Percentiles rank a stretch among this genome's conserved stretches.
Conservation (phyloP, 495 filamentous ascomycete genomes). For the Penicillium desertorum region DNA sequence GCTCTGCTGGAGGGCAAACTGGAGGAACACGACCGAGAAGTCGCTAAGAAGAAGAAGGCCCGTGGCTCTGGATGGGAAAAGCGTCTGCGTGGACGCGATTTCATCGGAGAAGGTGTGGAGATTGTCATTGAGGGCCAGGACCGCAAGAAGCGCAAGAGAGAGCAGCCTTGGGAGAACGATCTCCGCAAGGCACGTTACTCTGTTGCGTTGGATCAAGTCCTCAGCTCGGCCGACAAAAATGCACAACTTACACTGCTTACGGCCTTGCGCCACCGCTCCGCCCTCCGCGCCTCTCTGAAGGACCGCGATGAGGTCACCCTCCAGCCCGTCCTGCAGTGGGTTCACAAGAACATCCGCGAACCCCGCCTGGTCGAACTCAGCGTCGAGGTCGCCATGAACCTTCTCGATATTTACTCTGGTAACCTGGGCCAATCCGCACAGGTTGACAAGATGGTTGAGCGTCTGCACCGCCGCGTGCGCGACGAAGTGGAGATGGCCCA, state of each 20-base stretch:
- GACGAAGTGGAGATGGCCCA: slow-evolving; percentile 79
- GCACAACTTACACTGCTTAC: slow-evolving; percentile 74
- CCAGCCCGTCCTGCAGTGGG: slow-evolving; percentile 80
- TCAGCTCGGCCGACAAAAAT: slow-evolving; percentile 55
- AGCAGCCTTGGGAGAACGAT: slow-evolving; percentile 74
- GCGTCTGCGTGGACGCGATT: slow-evolving; percentile 71
- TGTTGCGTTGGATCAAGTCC: slow-evolving; percentile 73
- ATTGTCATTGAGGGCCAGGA: slow-evolving; percentile 81
- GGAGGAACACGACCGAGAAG: slow-evolving; percentile 63
- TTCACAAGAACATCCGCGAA: slow-evolving; percentile 72
- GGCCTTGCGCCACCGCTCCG: slow-evolving; percentile 83
- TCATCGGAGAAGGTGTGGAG: slow-evolving; percentile 81
- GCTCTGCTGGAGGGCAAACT: slow-evolving; percentile 76
- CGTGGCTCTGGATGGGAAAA: slow-evolving; percentile 68
- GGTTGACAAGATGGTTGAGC: slow-evolving; percentile 64
- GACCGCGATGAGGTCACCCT: slow-evolving; percentile 81
- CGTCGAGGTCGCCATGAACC: slow-evolving; percentile 73
- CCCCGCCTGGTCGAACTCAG: slow-evolving; percentile 74
- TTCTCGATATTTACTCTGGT: slow-evolving; percentile 84
- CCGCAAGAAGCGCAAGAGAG: slow-evolving; percentile 54
- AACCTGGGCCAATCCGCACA: slow-evolving; percentile 72
- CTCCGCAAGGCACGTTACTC: slow-evolving; percentile 77
- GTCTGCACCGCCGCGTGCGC: slow-evolving; percentile 65
- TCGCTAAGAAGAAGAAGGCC: slow-evolving; percentile 65
- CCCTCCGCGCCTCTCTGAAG: slow-evolving; percentile 75